A percentile compares a stretch with the other conserved stretches of the same genome.
phyloP scores from a whole-genome alignment of 768 basidiomycete genomes.

The Lentinula aciculospora region DNA sequence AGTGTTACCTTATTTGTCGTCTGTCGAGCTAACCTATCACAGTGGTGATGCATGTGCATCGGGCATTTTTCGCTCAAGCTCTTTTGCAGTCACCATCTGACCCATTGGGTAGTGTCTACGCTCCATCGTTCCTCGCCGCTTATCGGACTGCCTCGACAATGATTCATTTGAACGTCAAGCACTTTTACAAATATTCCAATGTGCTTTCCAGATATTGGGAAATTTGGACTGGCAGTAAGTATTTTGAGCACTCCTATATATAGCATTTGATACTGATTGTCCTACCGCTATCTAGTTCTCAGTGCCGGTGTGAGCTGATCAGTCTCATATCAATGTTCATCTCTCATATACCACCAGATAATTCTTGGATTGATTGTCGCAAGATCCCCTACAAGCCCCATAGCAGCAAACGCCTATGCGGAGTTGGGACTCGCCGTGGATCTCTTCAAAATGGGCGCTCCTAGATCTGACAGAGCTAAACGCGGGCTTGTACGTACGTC shows the following conservation, averaged over 20 bases:
- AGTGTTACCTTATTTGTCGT: neutral
- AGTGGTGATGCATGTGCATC: conserved; percentile 42
- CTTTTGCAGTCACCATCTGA: conserved; percentile 36
- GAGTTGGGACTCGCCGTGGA: neutral
- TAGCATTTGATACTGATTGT: no score
- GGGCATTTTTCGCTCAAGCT: conserved; percentile 42
- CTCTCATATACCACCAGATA: neutral
- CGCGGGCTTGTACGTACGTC: neutral
- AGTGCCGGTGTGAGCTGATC: neutral
- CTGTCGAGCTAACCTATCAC: neutral
- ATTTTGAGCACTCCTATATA: no score
- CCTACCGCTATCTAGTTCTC: neutral
- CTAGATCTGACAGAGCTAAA: neutral
- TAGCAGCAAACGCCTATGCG: neutral
- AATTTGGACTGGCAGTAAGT: neutral
- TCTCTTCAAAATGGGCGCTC: neutral
- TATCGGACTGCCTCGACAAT: conserved; percentile 34
- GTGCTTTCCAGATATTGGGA: neutral
- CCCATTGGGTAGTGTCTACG: conserved; percentile 38
- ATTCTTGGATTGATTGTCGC: neutral
- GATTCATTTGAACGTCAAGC: neutral
- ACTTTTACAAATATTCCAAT: neutral
- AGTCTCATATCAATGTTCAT: neutral
- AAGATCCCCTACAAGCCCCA: neutral
- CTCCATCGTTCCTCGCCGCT: conserved; percentile 42